Conservation (phyloP, 148 eudicot species). For the Euryodendron excelsum region DNA sequence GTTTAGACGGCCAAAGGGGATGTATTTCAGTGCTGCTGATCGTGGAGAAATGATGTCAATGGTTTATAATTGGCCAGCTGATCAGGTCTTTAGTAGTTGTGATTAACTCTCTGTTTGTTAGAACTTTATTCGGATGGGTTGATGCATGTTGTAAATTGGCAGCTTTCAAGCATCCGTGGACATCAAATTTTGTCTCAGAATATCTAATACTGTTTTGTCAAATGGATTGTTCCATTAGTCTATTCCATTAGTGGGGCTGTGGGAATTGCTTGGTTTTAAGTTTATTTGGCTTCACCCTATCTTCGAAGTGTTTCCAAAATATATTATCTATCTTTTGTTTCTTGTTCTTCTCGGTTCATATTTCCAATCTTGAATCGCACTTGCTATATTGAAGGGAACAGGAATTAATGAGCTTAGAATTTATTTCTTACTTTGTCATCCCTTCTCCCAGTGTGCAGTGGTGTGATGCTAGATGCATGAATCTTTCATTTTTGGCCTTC, state of each 20-base stretch:
- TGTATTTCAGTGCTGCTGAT: slow-evolving; percentile 92
- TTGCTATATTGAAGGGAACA: background rate
- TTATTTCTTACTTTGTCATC: background rate
- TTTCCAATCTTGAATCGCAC: background rate
- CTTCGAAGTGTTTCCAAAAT: background rate
- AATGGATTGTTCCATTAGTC: too few relatives aligned
- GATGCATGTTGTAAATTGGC: background rate
- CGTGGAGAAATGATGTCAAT: slow-evolving; percentile 99
- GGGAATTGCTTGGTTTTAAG: background rate
- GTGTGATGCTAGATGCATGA: background rate
- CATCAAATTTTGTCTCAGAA: too few relatives aligned
- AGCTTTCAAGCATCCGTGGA: too few relatives aligned
- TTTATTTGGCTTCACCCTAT: background rate
- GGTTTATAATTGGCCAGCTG: slow-evolving; percentile 99
- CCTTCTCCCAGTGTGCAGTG: background rate
- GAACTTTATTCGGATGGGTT: background rate
- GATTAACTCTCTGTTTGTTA: background rate
- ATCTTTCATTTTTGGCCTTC: slow-evolving; percentile 8
- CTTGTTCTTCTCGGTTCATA: background rate
- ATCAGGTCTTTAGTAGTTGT: slow-evolving; percentile 51
- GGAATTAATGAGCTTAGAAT: background rate
- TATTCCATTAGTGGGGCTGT: too few relatives aligned
- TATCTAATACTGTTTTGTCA: too few relatives aligned
- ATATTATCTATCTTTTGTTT: background rate
- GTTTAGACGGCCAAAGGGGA: slow-evolving; percentile 94